phyloP scores from a whole-genome alignment of 169 alveolate species.

The Plasmodium gonderi region DNA sequence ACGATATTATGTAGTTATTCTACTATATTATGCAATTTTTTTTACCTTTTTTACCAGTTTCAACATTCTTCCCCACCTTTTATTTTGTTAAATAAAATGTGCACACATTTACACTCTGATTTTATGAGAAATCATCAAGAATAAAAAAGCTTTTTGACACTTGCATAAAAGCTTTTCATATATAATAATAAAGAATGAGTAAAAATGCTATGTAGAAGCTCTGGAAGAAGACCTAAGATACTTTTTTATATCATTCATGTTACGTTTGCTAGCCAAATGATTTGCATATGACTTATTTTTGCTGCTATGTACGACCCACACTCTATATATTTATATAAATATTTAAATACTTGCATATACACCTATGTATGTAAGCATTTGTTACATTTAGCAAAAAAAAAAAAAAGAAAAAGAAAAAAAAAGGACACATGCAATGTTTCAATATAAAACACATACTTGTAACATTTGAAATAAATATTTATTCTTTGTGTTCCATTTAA shows the following conservation, averaged over 20 bases:
- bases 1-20: too few species aligned
- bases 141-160: neutral
- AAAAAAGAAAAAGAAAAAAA: too few species aligned
- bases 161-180: neutral
- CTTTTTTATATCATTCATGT: neutral
- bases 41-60: neutral
- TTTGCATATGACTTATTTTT: neutral
- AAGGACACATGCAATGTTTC: neutral
- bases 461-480: slow-evolving; percentile 9
- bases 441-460: neutral
- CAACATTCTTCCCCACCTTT: neutral
- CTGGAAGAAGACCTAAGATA: neutral
- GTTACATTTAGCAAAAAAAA: too few species aligned
- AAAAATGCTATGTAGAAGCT: neutral
- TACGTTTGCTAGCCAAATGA: neutral
- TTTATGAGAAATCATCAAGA: slow-evolving; percentile 40
- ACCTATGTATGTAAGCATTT: neutral
- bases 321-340: neutral
- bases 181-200: neutral
- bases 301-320: neutral
- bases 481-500: neutral
- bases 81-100: neutral
- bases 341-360: neutral
- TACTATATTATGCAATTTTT: neutral
- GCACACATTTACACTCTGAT: slow-evolving; percentile 15